These are phyloP conservation scores for Zymoseptoria crescenta DNA, from an alignment of 2,329 filamentous ascomycete species.

Conservation along the genomic window DNA sequence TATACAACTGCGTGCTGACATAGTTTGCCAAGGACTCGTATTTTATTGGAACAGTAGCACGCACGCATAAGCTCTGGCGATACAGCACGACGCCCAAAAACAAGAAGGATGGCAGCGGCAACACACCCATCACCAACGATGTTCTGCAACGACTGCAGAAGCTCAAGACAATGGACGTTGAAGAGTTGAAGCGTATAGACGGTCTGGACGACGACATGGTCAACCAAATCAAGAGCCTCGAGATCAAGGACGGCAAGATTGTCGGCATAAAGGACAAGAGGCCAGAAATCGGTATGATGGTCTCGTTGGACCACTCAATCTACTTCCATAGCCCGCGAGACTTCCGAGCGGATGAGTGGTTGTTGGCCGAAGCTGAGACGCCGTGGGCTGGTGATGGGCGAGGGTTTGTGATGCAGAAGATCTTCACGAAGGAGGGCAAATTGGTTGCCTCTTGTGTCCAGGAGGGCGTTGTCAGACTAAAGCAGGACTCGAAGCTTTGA, in stretches of 20 bases:
- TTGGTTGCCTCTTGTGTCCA: constrained; percentile 73
- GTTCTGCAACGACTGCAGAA: constrained; percentile 33
- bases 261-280: constrained; percentile 46
- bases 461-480: constrained; percentile 53
- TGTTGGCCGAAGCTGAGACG: constrained; percentile 71
- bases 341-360: constrained; percentile 58
- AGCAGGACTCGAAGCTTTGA: constrained; percentile 30
- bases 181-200: constrained; percentile 35
- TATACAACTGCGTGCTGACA: no score
- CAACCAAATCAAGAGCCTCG: constrained; percentile 38
- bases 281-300: constrained; percentile 72
- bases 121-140: constrained; percentile 30
- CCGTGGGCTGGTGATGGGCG: constrained; percentile 73
- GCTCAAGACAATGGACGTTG: constrained; percentile 39
- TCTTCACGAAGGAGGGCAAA: constrained; percentile 62
- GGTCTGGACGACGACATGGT: constrained; percentile 46
- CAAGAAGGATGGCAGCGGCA: constrained; percentile 16
- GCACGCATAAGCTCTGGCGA: constrained; percentile 73
- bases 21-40: constrained; percentile 58
- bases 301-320: constrained; percentile 65
- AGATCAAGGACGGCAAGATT: constrained; percentile 32
- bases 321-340: constrained; percentile 47
- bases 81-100: constrained; percentile 41
- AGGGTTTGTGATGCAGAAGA: constrained; percentile 66
- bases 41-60: constrained; percentile 82